Conservation (phyloP, 192 early-diverging fungal species). For the Allomyces javanicus region DNA sequence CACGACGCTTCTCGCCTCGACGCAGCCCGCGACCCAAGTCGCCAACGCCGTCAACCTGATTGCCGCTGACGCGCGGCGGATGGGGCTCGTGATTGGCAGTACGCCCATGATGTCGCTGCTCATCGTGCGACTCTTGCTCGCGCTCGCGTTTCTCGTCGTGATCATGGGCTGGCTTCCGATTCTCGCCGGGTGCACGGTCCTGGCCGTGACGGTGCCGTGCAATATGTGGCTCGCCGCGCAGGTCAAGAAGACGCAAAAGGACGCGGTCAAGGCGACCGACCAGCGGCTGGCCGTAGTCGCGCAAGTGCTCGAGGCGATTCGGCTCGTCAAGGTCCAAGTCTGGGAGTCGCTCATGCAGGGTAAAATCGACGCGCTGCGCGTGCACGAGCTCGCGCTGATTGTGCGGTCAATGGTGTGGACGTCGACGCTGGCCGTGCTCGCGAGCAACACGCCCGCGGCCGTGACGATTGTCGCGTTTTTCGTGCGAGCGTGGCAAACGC, state of each 20-base stretch:
- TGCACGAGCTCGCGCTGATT: neutral
- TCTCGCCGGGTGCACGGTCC: neutral
- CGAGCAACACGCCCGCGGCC: neutral
- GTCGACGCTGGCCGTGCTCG: neutral
- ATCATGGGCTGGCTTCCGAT: neutral
- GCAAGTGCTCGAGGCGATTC: neutral
- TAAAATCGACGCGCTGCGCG: neutral
- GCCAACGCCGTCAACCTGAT: neutral
- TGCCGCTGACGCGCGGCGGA: neutral
- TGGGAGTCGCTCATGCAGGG: neutral
- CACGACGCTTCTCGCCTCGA: neutral
- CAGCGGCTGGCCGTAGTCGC: neutral
- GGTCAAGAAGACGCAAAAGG: neutral
- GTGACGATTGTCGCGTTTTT: neutral
- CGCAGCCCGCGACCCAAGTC: neutral
- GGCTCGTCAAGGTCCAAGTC: neutral
- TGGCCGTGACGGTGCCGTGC: neutral
- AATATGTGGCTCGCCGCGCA: neutral
- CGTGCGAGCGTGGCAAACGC: neutral
- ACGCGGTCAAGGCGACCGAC: neutral
- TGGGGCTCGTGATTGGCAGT: neutral
- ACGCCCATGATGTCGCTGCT: neutral
- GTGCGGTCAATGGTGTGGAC: neutral
- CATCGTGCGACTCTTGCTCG: neutral
- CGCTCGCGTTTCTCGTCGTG: neutral